Base-by-base conservation (phyloP, 495 filamentous ascomycete genomes). In the Tuber melanosporum region DNA sequence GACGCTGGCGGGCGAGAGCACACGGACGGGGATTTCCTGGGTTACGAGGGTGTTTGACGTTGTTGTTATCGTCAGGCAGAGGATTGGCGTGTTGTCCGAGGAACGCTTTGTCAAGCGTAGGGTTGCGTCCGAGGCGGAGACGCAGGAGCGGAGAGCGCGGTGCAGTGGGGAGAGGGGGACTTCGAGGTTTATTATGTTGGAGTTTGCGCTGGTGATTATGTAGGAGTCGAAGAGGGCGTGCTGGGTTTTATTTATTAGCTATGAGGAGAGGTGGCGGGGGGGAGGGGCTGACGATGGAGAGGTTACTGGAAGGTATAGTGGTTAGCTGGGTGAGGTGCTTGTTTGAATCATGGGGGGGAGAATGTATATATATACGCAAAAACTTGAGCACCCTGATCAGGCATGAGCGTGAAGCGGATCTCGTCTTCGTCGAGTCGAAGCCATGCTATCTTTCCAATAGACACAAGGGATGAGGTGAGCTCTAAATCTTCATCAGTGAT, bases 11-110 rank as follows among this genome's bases (percentile, higher is more conserved):
- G 92, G 89, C 78, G 91, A 91, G 7, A 99, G 89, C 6, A 99
- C 93, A 7, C 93, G 90, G 72, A 98, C 90, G n/a, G 96, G 95
- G 42, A 98, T 89, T 84, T 98, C 94, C 82, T 99, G 96, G n/a
- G 94, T 97, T 80, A 99, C 91, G 81, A 75, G 73, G 41, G 80
- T 81, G 66, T 85, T 85, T 4, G 87, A 79, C 12, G 89, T 86
- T 72, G 92, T 89, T 42, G 91, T 90, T 82, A 99, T 92, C 4
- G 94, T 97, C 77, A 98, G 88, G 76, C 90, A 92, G 2, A 98
- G 89, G 49, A 97, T 87, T 2, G 95, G 95, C 32, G 92, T 83
- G 82, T 90, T 91, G 80, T 94, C 93, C 22, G 82, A 81, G 8
- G 82, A 75, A 81, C 94, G 95, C 84, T 98, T 97, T 1, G 95